Percentiles rank a stretch among this genome's conserved stretches.
Evolutionary conservation across 1,139 yeast genomes (phyloP).

Genomic region (Candida smagusa): DNA sequence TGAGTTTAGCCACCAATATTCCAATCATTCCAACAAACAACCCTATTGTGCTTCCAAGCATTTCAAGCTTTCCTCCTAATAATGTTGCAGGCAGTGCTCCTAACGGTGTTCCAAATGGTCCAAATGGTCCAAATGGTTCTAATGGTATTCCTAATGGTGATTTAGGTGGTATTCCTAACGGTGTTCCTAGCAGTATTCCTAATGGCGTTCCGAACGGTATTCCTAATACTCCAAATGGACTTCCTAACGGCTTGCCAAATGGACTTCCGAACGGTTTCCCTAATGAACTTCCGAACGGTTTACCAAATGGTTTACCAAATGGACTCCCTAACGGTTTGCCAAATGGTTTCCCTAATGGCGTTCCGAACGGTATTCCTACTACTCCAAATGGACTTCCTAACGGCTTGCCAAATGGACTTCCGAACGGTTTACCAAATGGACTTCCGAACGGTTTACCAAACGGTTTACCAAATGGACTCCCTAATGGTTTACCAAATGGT

Average conservation of each 20-base stretch:
- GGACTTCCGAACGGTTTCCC: too few species aligned
- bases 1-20: too few species aligned
- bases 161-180: neutral
- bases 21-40: too few species aligned
- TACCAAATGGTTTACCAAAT: too few species aligned
- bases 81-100: neutral
- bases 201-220: neutral
- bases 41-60: too few species aligned
- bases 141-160: neutral
- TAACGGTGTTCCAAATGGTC: neutral
- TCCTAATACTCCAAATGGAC: neutral
- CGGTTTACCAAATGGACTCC: too few species aligned
- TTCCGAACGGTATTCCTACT: neutral
- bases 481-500: too few species aligned
- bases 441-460: too few species aligned
- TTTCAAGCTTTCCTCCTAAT: neutral
- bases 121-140: slow-evolving; percentile 1
- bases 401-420: too few species aligned
- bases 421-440: too few species aligned
- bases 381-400: too few species aligned
- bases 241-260: neutral
- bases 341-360: neutral
- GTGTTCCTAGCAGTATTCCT: neutral
- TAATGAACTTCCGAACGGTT: neutral
- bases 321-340: too few species aligned